Evolutionary conservation across 1,284 basidiomycete genomes (phyloP).

Genomic region (Melanopsichium pennsylvanicum): DNA sequence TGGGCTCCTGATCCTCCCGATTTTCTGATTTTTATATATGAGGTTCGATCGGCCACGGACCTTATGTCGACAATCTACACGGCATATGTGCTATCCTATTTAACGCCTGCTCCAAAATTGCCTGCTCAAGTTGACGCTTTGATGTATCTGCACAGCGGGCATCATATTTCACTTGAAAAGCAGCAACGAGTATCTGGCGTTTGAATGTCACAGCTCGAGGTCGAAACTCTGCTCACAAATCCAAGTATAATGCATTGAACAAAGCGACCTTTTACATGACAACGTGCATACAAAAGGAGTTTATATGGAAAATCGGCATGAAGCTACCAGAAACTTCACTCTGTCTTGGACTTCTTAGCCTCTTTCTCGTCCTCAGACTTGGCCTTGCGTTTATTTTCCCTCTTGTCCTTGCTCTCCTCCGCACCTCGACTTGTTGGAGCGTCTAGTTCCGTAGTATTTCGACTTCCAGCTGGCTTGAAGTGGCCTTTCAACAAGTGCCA

Average conservation of each 20-base stretch:
- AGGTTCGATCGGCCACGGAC: not conserved
- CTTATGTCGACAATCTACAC: not conserved
- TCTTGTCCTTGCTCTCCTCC: constrained; percentile 13
- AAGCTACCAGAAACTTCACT: not conserved
- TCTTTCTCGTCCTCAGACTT: constrained; percentile 27
- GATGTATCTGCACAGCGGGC: no score
- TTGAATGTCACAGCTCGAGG: no score
- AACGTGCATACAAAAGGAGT: no score
- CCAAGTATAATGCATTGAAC: no score
- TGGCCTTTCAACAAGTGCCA: constrained; percentile 48
- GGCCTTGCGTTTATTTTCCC: constrained; percentile 42
- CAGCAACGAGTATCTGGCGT: no score
- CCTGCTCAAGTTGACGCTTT: no score
- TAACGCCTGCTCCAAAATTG: no score
- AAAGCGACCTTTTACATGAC: no score
- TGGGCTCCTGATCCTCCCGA: constrained; percentile 7
- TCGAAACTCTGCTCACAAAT: no score
- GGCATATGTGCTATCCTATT: no score
- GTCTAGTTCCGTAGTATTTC: not conserved
- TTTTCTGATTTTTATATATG: not conserved
- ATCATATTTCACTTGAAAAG: no score
- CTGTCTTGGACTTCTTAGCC: constrained; percentile 48
- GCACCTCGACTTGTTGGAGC: constrained; percentile 4
- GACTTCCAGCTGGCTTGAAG: constrained; percentile 28
- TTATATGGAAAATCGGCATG: no score